Percentiles rank a stretch among this genome's conserved stretches.
Evolutionary conservation across 2,329 filamentous ascomycete genomes (phyloP).

Genomic region (Periconia sp.): DNA sequence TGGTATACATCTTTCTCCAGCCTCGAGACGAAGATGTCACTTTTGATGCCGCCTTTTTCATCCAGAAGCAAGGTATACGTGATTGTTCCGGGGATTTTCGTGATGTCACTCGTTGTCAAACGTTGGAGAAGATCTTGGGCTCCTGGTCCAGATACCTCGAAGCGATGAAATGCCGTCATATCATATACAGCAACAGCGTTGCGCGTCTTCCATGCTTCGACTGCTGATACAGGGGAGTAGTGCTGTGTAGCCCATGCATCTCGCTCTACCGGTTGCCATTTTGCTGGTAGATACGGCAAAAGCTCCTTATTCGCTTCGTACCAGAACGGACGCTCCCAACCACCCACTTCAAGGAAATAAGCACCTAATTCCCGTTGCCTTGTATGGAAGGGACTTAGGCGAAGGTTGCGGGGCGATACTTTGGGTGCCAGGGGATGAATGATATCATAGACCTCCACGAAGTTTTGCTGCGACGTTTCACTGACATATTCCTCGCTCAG

Average conservation of each 20-base stretch:
- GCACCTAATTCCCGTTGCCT: conserved; percentile 59
- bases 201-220: conserved; percentile 66
- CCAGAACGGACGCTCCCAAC: conserved; percentile 67
- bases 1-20: conserved; percentile 56
- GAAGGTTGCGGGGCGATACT: conserved; percentile 59
- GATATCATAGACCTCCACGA: conserved; percentile 67
- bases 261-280: conserved; percentile 58
- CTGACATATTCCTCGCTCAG: conserved; percentile 57
- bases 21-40: conserved; percentile 60
- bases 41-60: conserved; percentile 54
- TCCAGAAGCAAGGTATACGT: conserved; percentile 62
- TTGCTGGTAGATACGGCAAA: conserved; percentile 53
- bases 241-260: conserved; percentile 61
- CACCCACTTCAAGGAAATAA: conserved; percentile 61
- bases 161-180: conserved; percentile 61
- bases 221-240: conserved; percentile 61
- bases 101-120: conserved; percentile 55
- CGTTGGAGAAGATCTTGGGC: conserved; percentile 58
- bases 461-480: conserved; percentile 63
- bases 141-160: conserved; percentile 62
- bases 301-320: conserved; percentile 59
- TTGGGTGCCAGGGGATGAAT: conserved; percentile 62
- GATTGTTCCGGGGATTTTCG: conserved; percentile 52
- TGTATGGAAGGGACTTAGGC: conserved; percentile 60
- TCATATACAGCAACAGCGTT: conserved; percentile 65